Evolutionary conservation across 2,329 filamentous ascomycete genomes (phyloP), one percentile per base, ranked within the genome.

Genomic region (Apiospora saccharicola): DNA sequence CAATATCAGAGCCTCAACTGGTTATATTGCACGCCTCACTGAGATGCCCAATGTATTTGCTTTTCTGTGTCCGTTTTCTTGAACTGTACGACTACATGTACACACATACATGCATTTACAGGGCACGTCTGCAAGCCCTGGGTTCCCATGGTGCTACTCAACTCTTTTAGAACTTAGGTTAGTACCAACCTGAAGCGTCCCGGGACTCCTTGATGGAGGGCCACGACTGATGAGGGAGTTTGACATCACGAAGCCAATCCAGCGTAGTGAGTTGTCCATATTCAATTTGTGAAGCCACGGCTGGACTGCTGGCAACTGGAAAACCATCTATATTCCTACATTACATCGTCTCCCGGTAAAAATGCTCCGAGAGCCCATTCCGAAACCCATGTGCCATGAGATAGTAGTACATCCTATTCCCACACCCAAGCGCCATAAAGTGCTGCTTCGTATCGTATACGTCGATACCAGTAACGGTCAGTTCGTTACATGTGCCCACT

Each of bases 341-440:
- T 64, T 64, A 64, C 57, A 64, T 41, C 34, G 22, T 64, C 57
- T 41, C 19, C 34, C 34, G 10, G 13, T 64, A 19, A n/a, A 64
- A n/a, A 13, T n/a, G 19, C 37, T 41, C 34, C 57, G 57, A 26
- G 49, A 41, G 34, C 57, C 30, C 57, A 41, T 13, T 64, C 34
- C 16, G 53, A 30, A 61, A 19, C 53, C 53, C 30, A 10, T 37
- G 30, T 61, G 57, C 57, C 34, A n/a, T 37, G 57, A 64, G 34
- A 41, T 64, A 41, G 30, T 61, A 41, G 19, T 64, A 64, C 34
- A 64, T 64, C 57, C 57, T 34, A n/a, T 64, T 64, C 16, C 30
- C 57, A 8, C 57, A 8, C 57, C 19, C 5, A 37, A 64, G 57
- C 34, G 57, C 57, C 57, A 19, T 41, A 12, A 64, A 41, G 57